Percentiles rank a stretch among this genome's conserved stretches.
Evolutionary conservation across 2,329 filamentous ascomycete species (phyloP).

Genomic region (Hypoxylon sp.): DNA sequence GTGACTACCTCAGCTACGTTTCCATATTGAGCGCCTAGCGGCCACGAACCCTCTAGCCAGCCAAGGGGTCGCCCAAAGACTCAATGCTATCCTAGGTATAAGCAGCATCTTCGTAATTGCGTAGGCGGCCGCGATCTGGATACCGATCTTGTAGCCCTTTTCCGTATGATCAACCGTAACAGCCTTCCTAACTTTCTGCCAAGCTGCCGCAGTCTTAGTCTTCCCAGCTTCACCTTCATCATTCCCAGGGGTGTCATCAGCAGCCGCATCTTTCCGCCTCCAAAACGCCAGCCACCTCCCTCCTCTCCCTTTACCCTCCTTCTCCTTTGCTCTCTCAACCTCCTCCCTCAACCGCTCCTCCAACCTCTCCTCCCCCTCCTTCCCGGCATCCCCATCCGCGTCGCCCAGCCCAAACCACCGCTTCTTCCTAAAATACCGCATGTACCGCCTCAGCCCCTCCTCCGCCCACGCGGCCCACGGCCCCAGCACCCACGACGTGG

Average conservation of each 20-base stretch:
- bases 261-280: constrained; percentile 52
- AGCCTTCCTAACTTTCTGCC: constrained; percentile 47
- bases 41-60: constrained; percentile 79
- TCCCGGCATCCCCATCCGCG: constrained; percentile 44
- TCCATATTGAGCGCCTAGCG: constrained; percentile 49
- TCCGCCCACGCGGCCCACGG: constrained; percentile 67
- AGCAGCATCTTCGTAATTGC: constrained; percentile 89
- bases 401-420: constrained; percentile 80
- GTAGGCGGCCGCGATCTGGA: constrained; percentile 88
- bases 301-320: constrained; percentile 42
- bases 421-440: constrained; percentile 81
- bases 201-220: constrained; percentile 43
- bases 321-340: constrained; percentile 52
- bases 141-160: constrained; percentile 66
- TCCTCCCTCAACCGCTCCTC: constrained; percentile 47
- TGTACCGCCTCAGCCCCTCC: constrained; percentile 80
- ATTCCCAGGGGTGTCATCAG: constrained; percentile 56
- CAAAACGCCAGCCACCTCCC: constrained; percentile 54
- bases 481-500: constrained; percentile 66
- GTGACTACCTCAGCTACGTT: constrained; percentile 24
- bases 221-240: constrained; percentile 55
- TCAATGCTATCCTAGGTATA: constrained; percentile 80
- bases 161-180: constrained; percentile 52
- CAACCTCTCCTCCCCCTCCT: constrained; percentile 39
- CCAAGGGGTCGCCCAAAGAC: constrained; percentile 92